Conservation (phyloP, 2,329 filamentous ascomycete genomes). For the Cladosporium sp. region DNA sequence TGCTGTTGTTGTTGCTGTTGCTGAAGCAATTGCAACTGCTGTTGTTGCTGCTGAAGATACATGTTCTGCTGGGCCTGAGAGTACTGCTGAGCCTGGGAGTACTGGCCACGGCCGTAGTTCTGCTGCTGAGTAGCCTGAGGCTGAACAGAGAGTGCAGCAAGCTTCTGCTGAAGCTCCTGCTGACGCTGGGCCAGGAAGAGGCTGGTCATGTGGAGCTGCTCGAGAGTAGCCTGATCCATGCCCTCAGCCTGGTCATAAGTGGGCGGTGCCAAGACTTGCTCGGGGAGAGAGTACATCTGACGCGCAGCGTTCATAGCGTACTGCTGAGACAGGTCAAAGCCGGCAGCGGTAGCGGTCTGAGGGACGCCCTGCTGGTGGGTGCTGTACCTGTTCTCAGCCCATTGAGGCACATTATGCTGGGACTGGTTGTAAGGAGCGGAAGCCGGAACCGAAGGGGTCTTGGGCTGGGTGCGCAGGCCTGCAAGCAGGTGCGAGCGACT, state of each 20-base stretch:
- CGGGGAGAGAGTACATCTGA: conserved; percentile 66
- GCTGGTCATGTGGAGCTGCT: conserved; percentile 86
- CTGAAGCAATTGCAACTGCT: conserved; percentile 51
- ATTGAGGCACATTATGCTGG: conserved; percentile 46
- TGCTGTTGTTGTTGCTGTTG: conserved; percentile 48
- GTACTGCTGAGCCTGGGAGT: conserved; percentile 51
- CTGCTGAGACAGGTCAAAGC: conserved; percentile 41
- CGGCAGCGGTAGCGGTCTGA: conserved; percentile 56
- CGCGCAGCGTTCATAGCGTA: conserved; percentile 46
- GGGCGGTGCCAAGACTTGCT: conserved; percentile 83
- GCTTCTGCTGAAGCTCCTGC: conserved; percentile 89
- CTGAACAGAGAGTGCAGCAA: conserved; percentile 76
- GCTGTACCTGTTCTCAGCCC: conserved; percentile 38
- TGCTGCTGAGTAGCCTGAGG: conserved; percentile 55
- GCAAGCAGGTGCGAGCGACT: conserved; percentile 93
- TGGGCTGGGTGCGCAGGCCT: conserved; percentile 87
- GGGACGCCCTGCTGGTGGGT: conserved; percentile 46
- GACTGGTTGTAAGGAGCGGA: conserved; percentile 59
- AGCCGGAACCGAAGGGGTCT: conserved; percentile 69
- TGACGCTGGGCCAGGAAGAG: conserved; percentile 91
- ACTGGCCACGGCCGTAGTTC: conserved; percentile 31
- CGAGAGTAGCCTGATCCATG: conserved; percentile 82
- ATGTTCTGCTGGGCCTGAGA: conserved; percentile 52
- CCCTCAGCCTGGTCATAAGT: conserved; percentile 67
- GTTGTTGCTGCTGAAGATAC: conserved; percentile 62